Conservation (phyloP, 768 basidiomycete genomes). For the Dioszegia hungarica region DNA sequence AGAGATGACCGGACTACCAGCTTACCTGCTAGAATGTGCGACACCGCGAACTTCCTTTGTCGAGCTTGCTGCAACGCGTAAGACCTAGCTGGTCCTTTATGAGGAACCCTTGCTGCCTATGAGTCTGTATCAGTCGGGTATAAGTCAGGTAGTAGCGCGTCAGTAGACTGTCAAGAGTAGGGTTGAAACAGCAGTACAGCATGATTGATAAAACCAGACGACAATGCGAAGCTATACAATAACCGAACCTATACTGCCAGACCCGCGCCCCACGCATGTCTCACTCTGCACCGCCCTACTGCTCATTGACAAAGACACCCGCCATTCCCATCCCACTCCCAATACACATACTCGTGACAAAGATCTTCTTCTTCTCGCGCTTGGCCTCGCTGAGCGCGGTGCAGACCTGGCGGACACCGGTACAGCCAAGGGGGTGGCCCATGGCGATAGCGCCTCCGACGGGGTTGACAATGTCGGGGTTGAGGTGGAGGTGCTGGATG, state of each 20-base stretch:
- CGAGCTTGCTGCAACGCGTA: too few species aligned
- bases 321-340: conserved; percentile 70
- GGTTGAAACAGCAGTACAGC: too few species aligned
- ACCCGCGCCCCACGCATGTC: too few species aligned
- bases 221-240: too few species aligned
- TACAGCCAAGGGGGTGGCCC: conserved; percentile 52
- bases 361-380: conserved; percentile 62
- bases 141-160: background rate
- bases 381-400: conserved; percentile 80
- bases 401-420: conserved; percentile 78
- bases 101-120: too few species aligned
- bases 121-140: too few species aligned
- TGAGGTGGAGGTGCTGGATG: conserved; percentile 70
- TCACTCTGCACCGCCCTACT: conserved; percentile 27
- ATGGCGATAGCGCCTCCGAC: conserved; percentile 79
- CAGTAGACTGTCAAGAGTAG: background rate
- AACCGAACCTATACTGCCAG: too few species aligned
- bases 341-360: conserved; percentile 74
- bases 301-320: conserved; percentile 45
- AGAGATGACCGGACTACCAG: too few species aligned
- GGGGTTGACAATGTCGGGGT: conserved; percentile 62
- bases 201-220: too few species aligned
- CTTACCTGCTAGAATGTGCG: too few species aligned
- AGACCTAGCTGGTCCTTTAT: too few species aligned
- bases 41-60: too few species aligned